Evolutionary conservation across 257 asterid species (phyloP).

Genomic region (Anisodus tanguticus): DNA sequence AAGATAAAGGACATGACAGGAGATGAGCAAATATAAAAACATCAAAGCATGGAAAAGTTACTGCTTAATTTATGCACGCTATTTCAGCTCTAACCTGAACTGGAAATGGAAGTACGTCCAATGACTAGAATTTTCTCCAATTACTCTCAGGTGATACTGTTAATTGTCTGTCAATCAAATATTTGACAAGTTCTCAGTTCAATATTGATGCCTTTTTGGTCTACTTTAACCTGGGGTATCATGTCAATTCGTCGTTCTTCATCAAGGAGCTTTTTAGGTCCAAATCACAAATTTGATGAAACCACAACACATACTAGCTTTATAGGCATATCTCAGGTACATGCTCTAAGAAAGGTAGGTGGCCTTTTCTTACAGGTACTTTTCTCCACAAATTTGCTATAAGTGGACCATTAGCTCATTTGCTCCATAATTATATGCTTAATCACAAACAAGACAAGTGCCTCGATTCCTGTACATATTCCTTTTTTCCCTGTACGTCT

Average conservation of each 20-base stretch:
- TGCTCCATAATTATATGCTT: slow-evolving; percentile 16
- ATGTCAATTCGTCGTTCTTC: not conserved
- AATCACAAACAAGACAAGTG: slow-evolving; percentile 11
- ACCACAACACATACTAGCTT: slow-evolving; percentile 7
- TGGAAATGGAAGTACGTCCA: slow-evolving; percentile 19
- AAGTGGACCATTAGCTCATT: slow-evolving; percentile 17
- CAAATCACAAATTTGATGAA: slow-evolving; percentile 3
- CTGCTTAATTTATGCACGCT: not conserved
- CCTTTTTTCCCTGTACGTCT: not conserved
- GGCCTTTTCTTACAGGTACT: slow-evolving; percentile 2
- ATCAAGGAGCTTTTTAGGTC: not conserved
- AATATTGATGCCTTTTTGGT: not conserved
- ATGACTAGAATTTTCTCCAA: not conserved
- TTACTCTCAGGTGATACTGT: not conserved
- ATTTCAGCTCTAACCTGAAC: not conserved
- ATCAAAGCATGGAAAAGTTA: not conserved
- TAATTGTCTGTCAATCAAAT: not conserved
- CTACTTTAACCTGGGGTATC: slow-evolving; percentile 14
- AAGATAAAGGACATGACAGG: slow-evolving; percentile 1
- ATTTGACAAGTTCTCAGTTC: slow-evolving; percentile 2
- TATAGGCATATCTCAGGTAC: not conserved
- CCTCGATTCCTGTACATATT: not conserved
- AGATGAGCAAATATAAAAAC: slow-evolving; percentile 1
- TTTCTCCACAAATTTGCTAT: not conserved
- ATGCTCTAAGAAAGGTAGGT: slow-evolving; percentile 7